Percentiles rank a stretch among this genome's conserved stretches.
Conservation (phyloP, 345 rosid species). For the Populus ilicifolia region DNA sequence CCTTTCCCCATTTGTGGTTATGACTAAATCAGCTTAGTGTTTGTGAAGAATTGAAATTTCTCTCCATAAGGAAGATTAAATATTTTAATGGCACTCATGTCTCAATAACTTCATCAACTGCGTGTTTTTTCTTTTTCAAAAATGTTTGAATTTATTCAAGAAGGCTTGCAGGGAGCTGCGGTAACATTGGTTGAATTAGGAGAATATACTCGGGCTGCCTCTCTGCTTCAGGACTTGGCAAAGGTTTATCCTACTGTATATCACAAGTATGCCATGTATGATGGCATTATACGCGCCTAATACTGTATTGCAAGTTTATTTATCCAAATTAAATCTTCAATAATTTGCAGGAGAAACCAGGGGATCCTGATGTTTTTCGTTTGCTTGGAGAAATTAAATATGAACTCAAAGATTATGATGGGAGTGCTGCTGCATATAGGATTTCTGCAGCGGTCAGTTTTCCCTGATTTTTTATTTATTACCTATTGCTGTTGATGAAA, state of each 20-base stretch:
- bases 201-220: constrained; percentile 60
- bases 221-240: constrained; percentile 66
- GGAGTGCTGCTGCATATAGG: constrained; percentile 79
- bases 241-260: constrained; percentile 45
- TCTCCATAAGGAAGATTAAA: no score
- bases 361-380: constrained; percentile 73
- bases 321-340: constrained; percentile 20
- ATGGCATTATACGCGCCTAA: background rate
- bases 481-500: background rate
- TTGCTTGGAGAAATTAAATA: constrained; percentile 93
- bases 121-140: no score
- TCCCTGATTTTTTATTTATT: background rate
- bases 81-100: no score
- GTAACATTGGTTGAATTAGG: constrained; percentile 82
- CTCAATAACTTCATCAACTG: no score
- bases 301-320: constrained; percentile 12
- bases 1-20: no score
- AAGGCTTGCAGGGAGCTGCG: constrained; percentile 73
- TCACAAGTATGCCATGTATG: constrained; percentile 2
- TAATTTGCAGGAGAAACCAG: constrained; percentile 63
- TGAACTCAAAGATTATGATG: constrained; percentile 81
- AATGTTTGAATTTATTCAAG: constrained; percentile 23
- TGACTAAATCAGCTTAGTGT: no score
- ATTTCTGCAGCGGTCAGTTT: constrained; percentile 52
- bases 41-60: no score